A percentile compares a stretch with the other conserved stretches of the same genome.
Conservation (phyloP, 225 moss, liverwort and hornwort species). For the Neckera pumila region DNA sequence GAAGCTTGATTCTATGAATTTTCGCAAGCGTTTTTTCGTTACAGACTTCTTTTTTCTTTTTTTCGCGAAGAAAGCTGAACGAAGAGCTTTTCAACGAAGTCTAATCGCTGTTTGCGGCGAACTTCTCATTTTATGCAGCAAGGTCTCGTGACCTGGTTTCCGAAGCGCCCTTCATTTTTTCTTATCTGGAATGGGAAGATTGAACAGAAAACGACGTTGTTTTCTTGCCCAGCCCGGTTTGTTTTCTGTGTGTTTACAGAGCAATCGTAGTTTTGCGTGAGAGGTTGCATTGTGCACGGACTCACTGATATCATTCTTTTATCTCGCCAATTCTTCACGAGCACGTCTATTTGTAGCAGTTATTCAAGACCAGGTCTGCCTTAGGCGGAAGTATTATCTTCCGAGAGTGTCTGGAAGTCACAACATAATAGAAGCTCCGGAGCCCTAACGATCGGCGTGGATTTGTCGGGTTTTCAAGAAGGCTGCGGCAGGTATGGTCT, state of each 20-base stretch:
- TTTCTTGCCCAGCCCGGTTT: not conserved
- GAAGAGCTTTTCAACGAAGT: not conserved
- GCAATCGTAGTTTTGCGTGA: not conserved
- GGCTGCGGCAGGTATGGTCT: slow-evolving; percentile 1
- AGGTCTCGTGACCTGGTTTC: not conserved
- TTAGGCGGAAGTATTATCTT: not conserved
- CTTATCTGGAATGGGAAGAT: not conserved
- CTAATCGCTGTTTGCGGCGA: not conserved
- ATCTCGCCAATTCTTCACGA: not conserved
- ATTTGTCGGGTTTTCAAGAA: not conserved
- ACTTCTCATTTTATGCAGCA: not conserved
- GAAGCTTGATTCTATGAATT: not conserved
- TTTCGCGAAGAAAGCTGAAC: not conserved
- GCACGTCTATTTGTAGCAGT: not conserved
- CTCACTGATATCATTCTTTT: not conserved
- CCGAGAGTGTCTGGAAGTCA: not conserved
- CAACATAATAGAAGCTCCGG: not conserved
- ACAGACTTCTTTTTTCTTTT: not conserved
- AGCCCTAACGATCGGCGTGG: slow-evolving; percentile 10
- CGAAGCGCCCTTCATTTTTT: not conserved
- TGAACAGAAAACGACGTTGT: not conserved
- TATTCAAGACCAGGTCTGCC: not conserved
- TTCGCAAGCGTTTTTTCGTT: not conserved
- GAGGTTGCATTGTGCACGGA: slow-evolving; percentile 1
- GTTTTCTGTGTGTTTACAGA: not conserved